Evolutionary conservation across 2,329 filamentous ascomycete species (phyloP), one percentile per base, ranked within the genome.

Genomic region (Lasiodiplodia sp.): DNA sequence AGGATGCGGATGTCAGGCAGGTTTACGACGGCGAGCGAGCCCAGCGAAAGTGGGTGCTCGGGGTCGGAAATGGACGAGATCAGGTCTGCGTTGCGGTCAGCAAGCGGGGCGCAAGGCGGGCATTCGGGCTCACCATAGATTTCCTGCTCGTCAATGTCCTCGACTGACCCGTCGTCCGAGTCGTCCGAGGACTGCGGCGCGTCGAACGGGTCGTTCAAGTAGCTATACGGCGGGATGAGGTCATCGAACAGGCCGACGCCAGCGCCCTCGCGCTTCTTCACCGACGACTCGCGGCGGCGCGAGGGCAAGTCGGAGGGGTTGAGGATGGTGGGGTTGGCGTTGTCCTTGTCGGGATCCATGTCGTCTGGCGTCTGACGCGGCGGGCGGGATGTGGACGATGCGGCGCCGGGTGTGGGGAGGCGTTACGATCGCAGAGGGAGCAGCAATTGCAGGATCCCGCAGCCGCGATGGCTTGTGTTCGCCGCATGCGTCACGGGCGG

Each of bases 91-190:
- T 37, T 16, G 57, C 31, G 18, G 67, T 60, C 51, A 68, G 58
- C 56, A 18, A 44, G 28, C 56, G 56, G 56, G n/a, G 44, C 34
- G 14, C 58, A 31, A 16, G 34, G 31, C 34, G n/a, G 2, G 51
- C 47, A 23, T 28, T 31, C 31, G 67, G 67, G 49, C 75, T 72
- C 83, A 96, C 93, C 94, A 78, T 95, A 99, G 52, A 99, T 95
- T 81, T 99, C 96, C 80, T 97, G 96, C 79, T 96, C 93, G 77
- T 99, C 96, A 73, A 99, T 97, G 68, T 92, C 92, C 74, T 98
- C 94, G 44, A 90, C 85, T 1, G 84, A 83, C 60, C 88, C 86
- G 69, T 90, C 88, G 69, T 89, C 87, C 8, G 80, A 80, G 58
- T 79, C 74, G 58, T 77, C 79, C 28, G 79, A 79, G 60, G 76